phyloP scores from a whole-genome alignment of 2,329 filamentous ascomycete genomes.

The Cladosporium sp. region DNA sequence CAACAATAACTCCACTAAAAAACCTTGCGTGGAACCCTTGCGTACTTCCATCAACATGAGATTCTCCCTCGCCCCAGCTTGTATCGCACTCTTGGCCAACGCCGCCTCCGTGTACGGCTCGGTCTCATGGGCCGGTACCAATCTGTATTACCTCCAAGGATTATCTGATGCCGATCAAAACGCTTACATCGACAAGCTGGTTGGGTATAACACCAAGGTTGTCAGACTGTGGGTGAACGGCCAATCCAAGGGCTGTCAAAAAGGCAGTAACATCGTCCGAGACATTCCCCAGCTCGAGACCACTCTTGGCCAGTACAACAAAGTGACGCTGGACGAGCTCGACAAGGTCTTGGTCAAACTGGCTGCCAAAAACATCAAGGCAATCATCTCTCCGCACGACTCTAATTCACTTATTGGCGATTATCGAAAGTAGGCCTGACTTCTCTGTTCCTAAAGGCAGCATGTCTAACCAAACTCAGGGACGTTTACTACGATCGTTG shows the following conservation, averaged over 20 bases:
- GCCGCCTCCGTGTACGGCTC: slow-evolving; percentile 1
- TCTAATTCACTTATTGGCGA: slow-evolving; percentile 18
- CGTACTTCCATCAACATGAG: background rate
- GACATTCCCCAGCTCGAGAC: slow-evolving; percentile 19
- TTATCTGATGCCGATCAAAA: slow-evolving; percentile 11
- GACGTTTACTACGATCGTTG: slow-evolving; percentile 18
- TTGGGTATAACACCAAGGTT: slow-evolving; percentile 11
- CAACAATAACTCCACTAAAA: background rate
- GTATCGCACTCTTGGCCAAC: background rate
- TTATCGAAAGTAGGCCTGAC: slow-evolving; percentile 13
- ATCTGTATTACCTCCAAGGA: slow-evolving; percentile 18
- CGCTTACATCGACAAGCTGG: slow-evolving; percentile 18
- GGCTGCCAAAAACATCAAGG: slow-evolving; percentile 19
- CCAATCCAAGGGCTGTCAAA: slow-evolving; percentile 13
- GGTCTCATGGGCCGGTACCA: slow-evolving; percentile 17
- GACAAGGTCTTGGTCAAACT: slow-evolving; percentile 21
- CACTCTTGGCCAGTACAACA: slow-evolving; percentile 20
- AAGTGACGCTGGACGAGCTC: slow-evolving; percentile 13
- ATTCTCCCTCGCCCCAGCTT: background rate
- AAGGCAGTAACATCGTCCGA: slow-evolving; percentile 18
- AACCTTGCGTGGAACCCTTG: too few relatives aligned
- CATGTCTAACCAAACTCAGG: background rate
- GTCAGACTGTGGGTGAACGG: slow-evolving; percentile 21
- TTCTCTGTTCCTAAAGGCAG: background rate
- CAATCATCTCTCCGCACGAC: slow-evolving; percentile 22